phyloP scores from a whole-genome alignment of 441 rosid species.

The Eruca vesicaria region DNA sequence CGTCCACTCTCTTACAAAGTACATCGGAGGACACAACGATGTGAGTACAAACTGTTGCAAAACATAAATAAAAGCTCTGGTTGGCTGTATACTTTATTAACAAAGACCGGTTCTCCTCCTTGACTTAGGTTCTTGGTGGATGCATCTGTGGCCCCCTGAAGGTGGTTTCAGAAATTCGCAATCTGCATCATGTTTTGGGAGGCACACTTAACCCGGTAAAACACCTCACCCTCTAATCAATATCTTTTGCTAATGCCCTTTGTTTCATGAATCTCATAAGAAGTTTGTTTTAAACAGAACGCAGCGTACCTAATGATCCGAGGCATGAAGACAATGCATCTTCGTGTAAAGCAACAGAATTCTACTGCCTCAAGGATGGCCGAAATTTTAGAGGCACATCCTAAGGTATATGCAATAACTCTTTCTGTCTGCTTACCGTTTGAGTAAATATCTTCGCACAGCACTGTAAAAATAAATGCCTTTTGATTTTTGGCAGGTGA shows the following conservation, averaged over 20 bases:
- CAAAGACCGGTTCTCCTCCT: constrained; percentile 4
- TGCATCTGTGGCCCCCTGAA: constrained; percentile 80
- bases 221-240: constrained; percentile 2
- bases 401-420: constrained; percentile 54
- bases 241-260: background rate
- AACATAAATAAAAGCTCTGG: background rate
- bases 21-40: constrained; percentile 96
- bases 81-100: background rate
- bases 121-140: constrained; percentile 85
- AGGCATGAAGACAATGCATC: constrained; percentile 99
- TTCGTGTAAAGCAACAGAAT: constrained; percentile 97
- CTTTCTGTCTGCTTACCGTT: background rate
- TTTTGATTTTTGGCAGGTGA: constrained; percentile 55
- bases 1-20: constrained; percentile 92
- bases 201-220: constrained; percentile 92
- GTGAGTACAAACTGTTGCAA: constrained; percentile 42
- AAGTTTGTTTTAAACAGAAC: constrained; percentile 43
- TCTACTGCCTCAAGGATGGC: constrained; percentile 94
- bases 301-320: constrained; percentile 92
- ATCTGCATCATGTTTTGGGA: constrained; percentile 89
- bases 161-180: constrained; percentile 72
- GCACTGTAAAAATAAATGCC: background rate
- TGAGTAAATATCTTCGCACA: background rate
- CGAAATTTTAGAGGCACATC: constrained; percentile 99
- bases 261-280: constrained; percentile 12